Evolutionary conservation across 78 protist species (phyloP).

Genomic region (Dictyostelium firmibasis): DNA sequence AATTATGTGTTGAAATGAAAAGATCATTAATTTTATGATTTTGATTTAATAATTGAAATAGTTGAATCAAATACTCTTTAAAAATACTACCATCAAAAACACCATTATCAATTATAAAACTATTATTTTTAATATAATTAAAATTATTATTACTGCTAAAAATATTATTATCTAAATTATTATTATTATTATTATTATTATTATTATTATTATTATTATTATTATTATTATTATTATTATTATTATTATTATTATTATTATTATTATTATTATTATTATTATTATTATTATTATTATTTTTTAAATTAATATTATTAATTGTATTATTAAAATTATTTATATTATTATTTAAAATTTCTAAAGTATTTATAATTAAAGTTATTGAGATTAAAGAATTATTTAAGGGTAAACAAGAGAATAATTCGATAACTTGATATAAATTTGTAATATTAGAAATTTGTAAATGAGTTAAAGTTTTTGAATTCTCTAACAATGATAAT

Average conservation of each 20-base stretch:
- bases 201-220: no score
- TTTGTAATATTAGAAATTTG: neutral
- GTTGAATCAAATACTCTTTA: neutral
- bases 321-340: no score
- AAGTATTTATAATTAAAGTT: neutral
- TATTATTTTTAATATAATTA: no score
- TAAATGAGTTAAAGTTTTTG: neutral
- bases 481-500: neutral
- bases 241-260: no score
- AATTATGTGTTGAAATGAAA: neutral
- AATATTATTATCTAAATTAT: no score
- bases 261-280: no score
- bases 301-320: neutral
- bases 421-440: neutral
- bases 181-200: no score
- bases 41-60: neutral
- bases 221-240: no score
- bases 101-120: neutral
- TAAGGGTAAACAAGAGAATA: slow-evolving; percentile 2
- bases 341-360: neutral
- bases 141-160: neutral
- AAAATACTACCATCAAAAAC: neutral
- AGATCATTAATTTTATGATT: neutral
- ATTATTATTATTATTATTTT: no score
- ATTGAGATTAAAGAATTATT: neutral